Evolutionary conservation across 2,329 filamentous ascomycete genomes (phyloP).

Genomic region (Metarhizium robertsii): DNA sequence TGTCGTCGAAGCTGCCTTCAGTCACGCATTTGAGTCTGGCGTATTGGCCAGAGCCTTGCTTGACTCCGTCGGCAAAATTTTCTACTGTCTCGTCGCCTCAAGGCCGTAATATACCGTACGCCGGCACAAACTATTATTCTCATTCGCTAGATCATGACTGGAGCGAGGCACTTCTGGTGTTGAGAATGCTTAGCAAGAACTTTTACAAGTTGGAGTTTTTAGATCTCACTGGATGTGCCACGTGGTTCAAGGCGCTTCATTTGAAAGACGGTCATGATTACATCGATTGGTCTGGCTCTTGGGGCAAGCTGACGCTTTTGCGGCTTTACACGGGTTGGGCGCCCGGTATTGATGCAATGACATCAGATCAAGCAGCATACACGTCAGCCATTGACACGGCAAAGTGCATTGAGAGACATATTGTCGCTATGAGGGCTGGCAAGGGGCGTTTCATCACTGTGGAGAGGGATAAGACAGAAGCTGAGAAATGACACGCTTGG

Average conservation of each 20-base stretch:
- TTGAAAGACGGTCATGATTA: constrained; percentile 31
- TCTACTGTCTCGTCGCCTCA: constrained; percentile 36
- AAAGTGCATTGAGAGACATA: constrained; percentile 35
- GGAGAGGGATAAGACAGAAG: constrained; percentile 26
- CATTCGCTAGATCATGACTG: constrained; percentile 50
- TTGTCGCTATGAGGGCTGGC: constrained; percentile 35
- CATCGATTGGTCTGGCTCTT: constrained; percentile 44
- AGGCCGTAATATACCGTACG: constrained; percentile 38
- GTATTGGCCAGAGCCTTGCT: constrained; percentile 50
- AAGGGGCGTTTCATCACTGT: constrained; percentile 40
- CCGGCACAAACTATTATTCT: constrained; percentile 47
- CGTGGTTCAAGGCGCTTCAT: constrained; percentile 44
- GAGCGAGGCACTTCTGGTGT: constrained; percentile 46
- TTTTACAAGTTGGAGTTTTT: constrained; percentile 52
- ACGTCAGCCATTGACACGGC: constrained; percentile 29
- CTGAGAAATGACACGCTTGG: constrained; percentile 4
- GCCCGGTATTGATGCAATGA: constrained; percentile 22
- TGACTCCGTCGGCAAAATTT: constrained; percentile 44
- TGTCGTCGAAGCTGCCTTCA: constrained; percentile 42
- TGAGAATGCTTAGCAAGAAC: constrained; percentile 43
- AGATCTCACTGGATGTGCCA: constrained; percentile 49
- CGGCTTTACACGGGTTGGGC: constrained; percentile 36
- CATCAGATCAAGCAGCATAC: constrained; percentile 22
- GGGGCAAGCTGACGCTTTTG: constrained; percentile 41
- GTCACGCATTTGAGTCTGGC: constrained; percentile 54